These are phyloP conservation scores for Chaetomidium leptoderma DNA, from an alignment of 495 filamentous ascomycete species.

Conservation along the genomic window DNA sequence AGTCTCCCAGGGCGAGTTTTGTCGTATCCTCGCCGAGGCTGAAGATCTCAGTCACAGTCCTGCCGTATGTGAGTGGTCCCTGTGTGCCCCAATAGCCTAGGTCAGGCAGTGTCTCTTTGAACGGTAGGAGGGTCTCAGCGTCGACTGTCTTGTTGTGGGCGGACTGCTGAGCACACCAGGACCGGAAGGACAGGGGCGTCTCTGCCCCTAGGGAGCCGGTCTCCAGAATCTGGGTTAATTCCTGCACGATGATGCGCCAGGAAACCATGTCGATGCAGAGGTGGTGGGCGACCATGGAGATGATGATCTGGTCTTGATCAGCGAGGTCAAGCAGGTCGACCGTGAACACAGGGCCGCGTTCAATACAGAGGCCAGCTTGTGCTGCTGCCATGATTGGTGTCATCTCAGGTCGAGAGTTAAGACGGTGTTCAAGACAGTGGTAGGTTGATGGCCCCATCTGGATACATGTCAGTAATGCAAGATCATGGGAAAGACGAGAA, in stretches of 20 bases:
- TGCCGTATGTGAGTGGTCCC: constrained; percentile 23
- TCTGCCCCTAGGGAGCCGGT: constrained; percentile 23
- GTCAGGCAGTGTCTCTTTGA: constrained; percentile 19
- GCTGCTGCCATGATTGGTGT: constrained; percentile 13
- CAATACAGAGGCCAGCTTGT: constrained; percentile 32
- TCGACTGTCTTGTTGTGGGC: constrained; percentile 16
- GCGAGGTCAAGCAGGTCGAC: constrained; percentile 13
- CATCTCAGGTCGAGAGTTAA: constrained; percentile 15
- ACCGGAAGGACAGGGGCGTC: constrained; percentile 47
- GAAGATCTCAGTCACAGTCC: constrained; percentile 17
- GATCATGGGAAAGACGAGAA: neutral
- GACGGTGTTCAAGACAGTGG: constrained; percentile 17
- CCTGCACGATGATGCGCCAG: constrained; percentile 54
- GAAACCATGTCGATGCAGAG: constrained; percentile 57
- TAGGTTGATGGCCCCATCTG: constrained; percentile 22
- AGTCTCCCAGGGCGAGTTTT: constrained; percentile 13
- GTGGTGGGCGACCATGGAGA: constrained; percentile 54
- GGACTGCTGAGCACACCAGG: constrained; percentile 47
- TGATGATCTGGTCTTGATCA: constrained; percentile 20
- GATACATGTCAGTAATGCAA: neutral
- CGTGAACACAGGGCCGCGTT: constrained; percentile 34
- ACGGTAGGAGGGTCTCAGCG: constrained; percentile 12
- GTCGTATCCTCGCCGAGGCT: constrained; percentile 26
- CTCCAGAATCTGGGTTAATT: too few species aligned
- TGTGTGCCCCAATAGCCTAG: constrained; percentile 30